These are phyloP conservation scores for Auriculariales sp. DNA, from an alignment of 768 basidiomycete species.

Conservation along the genomic window DNA sequence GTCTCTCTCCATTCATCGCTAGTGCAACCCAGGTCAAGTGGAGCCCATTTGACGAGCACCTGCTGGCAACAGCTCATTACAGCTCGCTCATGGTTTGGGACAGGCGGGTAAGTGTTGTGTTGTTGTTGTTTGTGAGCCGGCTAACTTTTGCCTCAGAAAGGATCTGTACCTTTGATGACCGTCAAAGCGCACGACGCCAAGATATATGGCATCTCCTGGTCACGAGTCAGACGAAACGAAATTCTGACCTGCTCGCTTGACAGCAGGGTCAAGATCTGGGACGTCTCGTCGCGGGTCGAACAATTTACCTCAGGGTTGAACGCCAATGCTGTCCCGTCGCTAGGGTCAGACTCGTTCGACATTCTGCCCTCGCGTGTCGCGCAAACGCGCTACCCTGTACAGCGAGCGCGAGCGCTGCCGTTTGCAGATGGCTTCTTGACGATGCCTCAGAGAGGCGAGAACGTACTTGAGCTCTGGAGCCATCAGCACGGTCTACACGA, in stretches of 20 bases:
- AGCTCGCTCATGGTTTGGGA: constrained; percentile 91
- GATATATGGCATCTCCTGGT: constrained; percentile 98
- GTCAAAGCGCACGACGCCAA: constrained; percentile 78
- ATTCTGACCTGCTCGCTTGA: constrained; percentile 92
- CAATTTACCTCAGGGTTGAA: neutral
- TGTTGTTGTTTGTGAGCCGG: neutral
- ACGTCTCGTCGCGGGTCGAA: constrained; percentile 16
- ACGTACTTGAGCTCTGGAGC: constrained; percentile 72
- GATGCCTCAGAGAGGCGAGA: constrained; percentile 78
- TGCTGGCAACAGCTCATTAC: constrained; percentile 81
- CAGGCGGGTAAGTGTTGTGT: constrained; percentile 47
- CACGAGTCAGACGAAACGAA: constrained; percentile 54
- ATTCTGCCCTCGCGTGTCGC: constrained; percentile 35
- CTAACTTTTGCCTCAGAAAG: constrained; percentile 44
- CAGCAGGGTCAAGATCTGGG: constrained; percentile 84
- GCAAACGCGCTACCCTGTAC: constrained; percentile 75
- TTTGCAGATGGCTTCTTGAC: constrained; percentile 83
- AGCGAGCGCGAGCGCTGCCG: constrained; percentile 84
- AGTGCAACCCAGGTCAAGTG: constrained; percentile 94
- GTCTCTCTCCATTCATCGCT: constrained; percentile 46
- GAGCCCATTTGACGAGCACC: constrained; percentile 75
- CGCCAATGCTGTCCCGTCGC: neutral
- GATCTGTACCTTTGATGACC: constrained; percentile 60
- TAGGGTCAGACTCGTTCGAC: constrained; percentile 12
- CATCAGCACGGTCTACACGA: constrained; percentile 21